A percentile compares a stretch with the other conserved stretches of the same genome.
phyloP scores from a whole-genome alignment of 2,329 filamentous ascomycete species.

The Emergomyces pasteurianus region DNA sequence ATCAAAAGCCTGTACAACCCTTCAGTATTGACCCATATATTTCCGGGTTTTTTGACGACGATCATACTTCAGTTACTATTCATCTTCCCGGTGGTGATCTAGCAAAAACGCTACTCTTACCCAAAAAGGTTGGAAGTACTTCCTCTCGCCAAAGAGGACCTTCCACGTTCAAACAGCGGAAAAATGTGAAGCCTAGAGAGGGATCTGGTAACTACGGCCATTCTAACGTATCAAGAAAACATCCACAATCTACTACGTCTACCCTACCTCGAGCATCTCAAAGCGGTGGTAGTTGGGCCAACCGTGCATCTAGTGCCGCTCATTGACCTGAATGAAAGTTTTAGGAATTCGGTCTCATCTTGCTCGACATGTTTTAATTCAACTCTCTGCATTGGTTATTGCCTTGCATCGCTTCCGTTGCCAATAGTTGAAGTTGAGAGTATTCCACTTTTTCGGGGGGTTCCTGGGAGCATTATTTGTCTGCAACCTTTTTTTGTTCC shows the following conservation, averaged over 20 bases:
- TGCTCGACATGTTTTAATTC: neutral
- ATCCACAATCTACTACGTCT: constrained; percentile 1
- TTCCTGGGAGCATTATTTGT: constrained; percentile 1
- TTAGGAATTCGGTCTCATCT: neutral
- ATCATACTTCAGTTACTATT: constrained; percentile 30
- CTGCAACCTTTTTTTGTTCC: neutral
- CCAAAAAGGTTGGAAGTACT: constrained; percentile 20
- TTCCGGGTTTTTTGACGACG: constrained; percentile 29
- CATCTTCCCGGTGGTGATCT: constrained; percentile 37
- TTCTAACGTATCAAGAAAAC: constrained; percentile 8
- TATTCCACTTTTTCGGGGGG: neutral
- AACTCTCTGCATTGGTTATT: neutral
- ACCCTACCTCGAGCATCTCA: constrained; percentile 1
- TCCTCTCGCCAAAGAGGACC: constrained; percentile 14
- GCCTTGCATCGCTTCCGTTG: neutral
- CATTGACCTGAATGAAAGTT: neutral
- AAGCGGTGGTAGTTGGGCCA: constrained; percentile 3
- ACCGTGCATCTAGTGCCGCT: neutral
- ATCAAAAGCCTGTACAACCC: constrained; percentile 44
- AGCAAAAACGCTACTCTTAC: constrained; percentile 30
- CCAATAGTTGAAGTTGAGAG: neutral
- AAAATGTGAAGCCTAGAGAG: constrained; percentile 22
- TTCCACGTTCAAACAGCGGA: constrained; percentile 18
- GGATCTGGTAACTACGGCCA: constrained; percentile 32
- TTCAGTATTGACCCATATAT: constrained; percentile 35